Conservation (phyloP, 2,329 filamentous ascomycete species). For the Neofusicoccum umdonicola region DNA sequence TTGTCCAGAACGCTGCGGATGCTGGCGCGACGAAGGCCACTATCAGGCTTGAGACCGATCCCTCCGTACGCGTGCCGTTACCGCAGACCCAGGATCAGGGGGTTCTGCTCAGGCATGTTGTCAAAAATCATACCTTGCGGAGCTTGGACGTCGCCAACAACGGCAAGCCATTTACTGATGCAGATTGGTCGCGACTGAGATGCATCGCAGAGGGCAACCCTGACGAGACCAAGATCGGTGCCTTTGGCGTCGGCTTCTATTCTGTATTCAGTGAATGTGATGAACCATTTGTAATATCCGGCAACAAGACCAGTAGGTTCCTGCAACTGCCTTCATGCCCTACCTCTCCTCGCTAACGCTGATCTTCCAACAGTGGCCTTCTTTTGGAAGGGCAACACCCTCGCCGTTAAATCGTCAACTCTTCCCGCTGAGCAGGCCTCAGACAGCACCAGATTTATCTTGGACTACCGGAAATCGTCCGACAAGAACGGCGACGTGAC, state of each 20-base stretch:
- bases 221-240: conserved; percentile 98
- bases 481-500: conserved; percentile 14
- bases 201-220: conserved; percentile 98
- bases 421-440: conserved; percentile 66
- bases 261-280: conserved; percentile 98
- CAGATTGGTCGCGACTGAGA: conserved; percentile 91
- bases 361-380: conserved; percentile 65
- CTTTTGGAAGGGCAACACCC: conserved; percentile 98
- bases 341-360: background rate
- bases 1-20: conserved; percentile 98
- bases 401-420: conserved; percentile 85
- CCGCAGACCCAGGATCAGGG: conserved; percentile 66
- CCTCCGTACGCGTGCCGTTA: conserved; percentile 72
- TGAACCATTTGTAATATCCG: conserved; percentile 93
- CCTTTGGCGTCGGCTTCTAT: conserved; percentile 98
- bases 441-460: conserved; percentile 81
- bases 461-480: conserved; percentile 88
- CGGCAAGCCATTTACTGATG: conserved; percentile 80
- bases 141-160: conserved; percentile 91
- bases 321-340: background rate
- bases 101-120: conserved; percentile 74
- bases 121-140: conserved; percentile 81
- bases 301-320: conserved; percentile 65
- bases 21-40: conserved; percentile 85
- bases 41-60: conserved; percentile 88